phyloP scores from a whole-genome alignment of 2,329 filamentous ascomycete genomes.

The Pseudogymnoascus verrucosus region DNA sequence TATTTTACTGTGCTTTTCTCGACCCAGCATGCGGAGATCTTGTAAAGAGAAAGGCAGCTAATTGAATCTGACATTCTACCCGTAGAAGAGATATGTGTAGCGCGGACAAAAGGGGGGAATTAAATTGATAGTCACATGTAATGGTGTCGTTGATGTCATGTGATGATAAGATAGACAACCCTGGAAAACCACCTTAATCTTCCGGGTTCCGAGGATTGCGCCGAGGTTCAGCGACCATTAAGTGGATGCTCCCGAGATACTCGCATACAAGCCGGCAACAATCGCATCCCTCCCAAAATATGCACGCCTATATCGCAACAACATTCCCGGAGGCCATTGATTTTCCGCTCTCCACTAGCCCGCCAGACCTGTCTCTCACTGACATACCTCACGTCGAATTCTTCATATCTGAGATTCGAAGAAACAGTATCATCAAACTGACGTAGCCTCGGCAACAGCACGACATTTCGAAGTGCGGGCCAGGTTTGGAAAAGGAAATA shows the following conservation, averaged over 20 bases:
- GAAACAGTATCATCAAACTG: not conserved
- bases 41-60: too few species aligned
- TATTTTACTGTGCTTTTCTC: too few species aligned
- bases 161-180: constrained; percentile 4
- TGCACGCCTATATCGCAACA: constrained; percentile 5
- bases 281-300: constrained; percentile 1
- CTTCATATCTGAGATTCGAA: not conserved
- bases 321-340: constrained; percentile 6
- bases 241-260: constrained; percentile 6
- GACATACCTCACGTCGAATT: not conserved
- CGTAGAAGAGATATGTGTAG: too few species aligned
- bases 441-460: constrained; percentile 2
- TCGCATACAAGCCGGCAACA: constrained; percentile 7
- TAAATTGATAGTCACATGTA: constrained; percentile 2
- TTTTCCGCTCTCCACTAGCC: not conserved
- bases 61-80: too few species aligned
- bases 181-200: not conserved
- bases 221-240: not conserved
- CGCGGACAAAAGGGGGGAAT: not conserved
- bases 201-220: not conserved
- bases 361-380: not conserved
- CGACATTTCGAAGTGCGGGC: constrained; percentile 5
- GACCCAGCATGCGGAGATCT: too few species aligned
- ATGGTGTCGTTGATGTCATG: not conserved
- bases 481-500: not conserved